Percentiles rank a stretch among this genome's conserved stretches.
phyloP scores from a whole-genome alignment of 2,329 filamentous ascomycete genomes.

The Allantophomopsis cytisporea region DNA sequence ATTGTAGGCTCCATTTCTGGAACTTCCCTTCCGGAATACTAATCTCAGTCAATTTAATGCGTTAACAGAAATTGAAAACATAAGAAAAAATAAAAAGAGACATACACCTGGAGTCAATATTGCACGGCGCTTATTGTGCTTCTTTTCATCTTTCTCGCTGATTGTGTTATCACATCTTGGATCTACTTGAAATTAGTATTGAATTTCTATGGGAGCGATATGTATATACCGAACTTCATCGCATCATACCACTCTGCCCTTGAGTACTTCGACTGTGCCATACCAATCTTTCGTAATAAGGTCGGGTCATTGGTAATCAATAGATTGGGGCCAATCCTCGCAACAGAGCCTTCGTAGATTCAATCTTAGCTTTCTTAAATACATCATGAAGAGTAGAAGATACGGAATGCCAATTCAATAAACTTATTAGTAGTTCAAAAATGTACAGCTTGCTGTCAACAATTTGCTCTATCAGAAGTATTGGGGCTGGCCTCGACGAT shows the following conservation, averaged over 20 bases:
- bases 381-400: too few relatives aligned
- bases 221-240: constrained; percentile 29
- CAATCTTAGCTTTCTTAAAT: too few relatives aligned
- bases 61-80: too few relatives aligned
- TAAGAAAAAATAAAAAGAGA: too few relatives aligned
- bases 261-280: constrained; percentile 22
- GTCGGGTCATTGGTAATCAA: constrained; percentile 25
- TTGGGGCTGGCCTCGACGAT: too few relatives aligned
- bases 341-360: constrained; percentile 10
- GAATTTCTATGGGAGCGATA: too few relatives aligned
- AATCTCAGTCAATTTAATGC: neutral
- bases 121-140: neutral
- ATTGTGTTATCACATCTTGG: neutral
- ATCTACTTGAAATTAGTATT: neutral
- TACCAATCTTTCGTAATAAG: constrained; percentile 22
- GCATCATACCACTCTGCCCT: constrained; percentile 31
- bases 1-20: constrained; percentile 24
- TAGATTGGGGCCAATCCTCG: constrained; percentile 26
- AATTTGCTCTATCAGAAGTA: too few relatives aligned
- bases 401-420: too few relatives aligned
- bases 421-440: too few relatives aligned
- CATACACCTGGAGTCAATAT: too few relatives aligned
- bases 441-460: too few relatives aligned
- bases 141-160: neutral
- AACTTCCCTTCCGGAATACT: constrained; percentile 37